Evolutionary conservation across 768 basidiomycete genomes (phyloP), one percentile per base, ranked within the genome.

Genomic region (Tubosaeta brunneosetosa): DNA sequence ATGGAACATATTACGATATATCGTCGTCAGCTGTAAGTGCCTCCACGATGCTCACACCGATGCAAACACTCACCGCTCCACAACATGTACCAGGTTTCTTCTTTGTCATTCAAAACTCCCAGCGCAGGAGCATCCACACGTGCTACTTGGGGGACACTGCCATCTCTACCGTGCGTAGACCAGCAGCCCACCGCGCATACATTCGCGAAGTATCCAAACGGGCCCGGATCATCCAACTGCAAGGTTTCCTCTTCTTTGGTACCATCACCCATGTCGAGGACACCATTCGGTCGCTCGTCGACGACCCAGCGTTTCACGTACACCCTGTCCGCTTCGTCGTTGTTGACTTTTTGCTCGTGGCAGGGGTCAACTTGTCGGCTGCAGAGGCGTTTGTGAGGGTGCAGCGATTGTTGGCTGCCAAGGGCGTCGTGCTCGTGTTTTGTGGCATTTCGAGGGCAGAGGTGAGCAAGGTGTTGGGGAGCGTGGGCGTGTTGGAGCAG

Each of bases 91-190:
- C 37, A 91, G 89, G 87, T 62, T 77, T 97, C 69, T 97, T 95
- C 74, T 99, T 99, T 63, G 95, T 99, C n/a, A 78, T 98, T 2
- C 91, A 95, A 62, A 95, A 90, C 53, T 97, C 94, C 0, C 88
- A 86, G 60, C 70, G 91, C 14, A 72, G 81, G 42, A 91, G 92
- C 57, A 93, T 99, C 55, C 83, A 95, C 9, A 80, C 85, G 0
- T 77, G 92, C 36, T 85, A 90, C 66, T 86, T 85, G 3, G 94
- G 94, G 1, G 84, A 90, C 46, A 80, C 85, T 0, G 86, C 88
- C 0, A 83, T 92, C 67, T 97, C 94, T 2, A 91, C 94, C 1
- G 95, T 98, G 4, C 84, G 95, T 10, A 76, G 95, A 22, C 95
- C 94, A 0, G 85, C 84, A 51, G 77, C 85, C 4, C 95, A 98